phyloP scores from a whole-genome alignment of 768 basidiomycete species.

The Dictyophora rubrovolvata region DNA sequence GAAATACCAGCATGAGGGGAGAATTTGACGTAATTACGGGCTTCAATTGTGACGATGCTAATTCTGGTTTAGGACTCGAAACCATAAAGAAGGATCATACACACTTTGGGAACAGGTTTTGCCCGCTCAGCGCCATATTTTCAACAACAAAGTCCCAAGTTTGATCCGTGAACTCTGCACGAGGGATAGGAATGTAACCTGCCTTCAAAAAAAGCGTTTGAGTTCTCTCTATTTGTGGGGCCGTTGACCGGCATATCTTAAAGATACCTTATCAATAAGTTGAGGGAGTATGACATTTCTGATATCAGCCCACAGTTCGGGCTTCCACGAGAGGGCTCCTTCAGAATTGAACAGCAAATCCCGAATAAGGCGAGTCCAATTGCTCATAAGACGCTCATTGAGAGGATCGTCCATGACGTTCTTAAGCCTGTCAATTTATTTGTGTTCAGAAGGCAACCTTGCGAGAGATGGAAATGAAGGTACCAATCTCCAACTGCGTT shows the following conservation, averaged over 20 bases:
- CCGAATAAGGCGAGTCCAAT: constrained; percentile 70
- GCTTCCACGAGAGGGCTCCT: constrained; percentile 82
- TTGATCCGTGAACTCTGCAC: constrained; percentile 89
- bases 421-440: constrained; percentile 35
- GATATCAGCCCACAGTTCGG: constrained; percentile 81
- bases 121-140: constrained; percentile 80
- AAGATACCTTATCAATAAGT: constrained; percentile 58
- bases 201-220: constrained; percentile 30
- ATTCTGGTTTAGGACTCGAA: neutral
- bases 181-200: constrained; percentile 82
- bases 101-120: constrained; percentile 77
- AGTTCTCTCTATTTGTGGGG: neutral
- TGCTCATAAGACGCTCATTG: constrained; percentile 72
- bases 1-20: constrained; percentile 55
- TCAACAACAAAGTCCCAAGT: constrained; percentile 83
- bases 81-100: neutral
- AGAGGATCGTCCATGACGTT: constrained; percentile 79
- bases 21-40: constrained; percentile 77
- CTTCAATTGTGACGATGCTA: constrained; percentile 50
- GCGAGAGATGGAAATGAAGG: neutral
- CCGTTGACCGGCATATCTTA: neutral
- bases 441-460: neutral
- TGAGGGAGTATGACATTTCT: constrained; percentile 72
- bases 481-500: constrained; percentile 56
- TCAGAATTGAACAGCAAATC: constrained; percentile 78